Conservation (phyloP, 2,329 filamentous ascomycete genomes). For the Aspergillus floridensis region DNA sequence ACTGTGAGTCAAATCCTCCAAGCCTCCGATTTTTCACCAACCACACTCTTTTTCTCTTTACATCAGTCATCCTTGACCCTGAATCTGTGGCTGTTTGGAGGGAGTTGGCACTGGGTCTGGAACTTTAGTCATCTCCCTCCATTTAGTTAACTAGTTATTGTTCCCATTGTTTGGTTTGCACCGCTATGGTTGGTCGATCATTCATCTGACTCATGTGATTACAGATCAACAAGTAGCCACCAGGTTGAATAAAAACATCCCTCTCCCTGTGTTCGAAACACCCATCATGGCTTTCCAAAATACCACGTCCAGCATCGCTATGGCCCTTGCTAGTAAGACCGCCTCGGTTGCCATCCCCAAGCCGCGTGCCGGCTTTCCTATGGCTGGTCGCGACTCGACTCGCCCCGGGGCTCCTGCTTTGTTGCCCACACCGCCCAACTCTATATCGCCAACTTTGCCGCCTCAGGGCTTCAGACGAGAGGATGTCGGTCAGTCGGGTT, state of each 20-base stretch:
- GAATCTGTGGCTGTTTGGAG: neutral
- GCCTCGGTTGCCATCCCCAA: slow-evolving; percentile 51
- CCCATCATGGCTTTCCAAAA: slow-evolving; percentile 45
- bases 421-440: slow-evolving; percentile 90
- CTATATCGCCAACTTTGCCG: slow-evolving; percentile 82
- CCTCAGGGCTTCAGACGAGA: slow-evolving; percentile 75
- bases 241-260: neutral
- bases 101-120: neutral
- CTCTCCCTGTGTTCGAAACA: slow-evolving; percentile 1
- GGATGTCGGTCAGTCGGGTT: slow-evolving; percentile 37
- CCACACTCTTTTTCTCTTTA: slow-evolving; percentile 3
- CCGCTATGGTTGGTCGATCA: slow-evolving; percentile 13
- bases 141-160: too few species aligned
- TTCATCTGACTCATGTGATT: slow-evolving; percentile 25
- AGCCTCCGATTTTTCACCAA: neutral
- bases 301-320: slow-evolving; percentile 46
- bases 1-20: slow-evolving; percentile 15
- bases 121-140: slow-evolving; percentile 10
- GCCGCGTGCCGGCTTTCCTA: slow-evolving; percentile 36
- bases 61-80: neutral
- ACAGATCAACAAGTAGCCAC: slow-evolving; percentile 8
- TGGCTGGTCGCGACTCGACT: slow-evolving; percentile 31
- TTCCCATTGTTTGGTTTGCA: slow-evolving; percentile 6
- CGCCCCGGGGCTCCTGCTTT: slow-evolving; percentile 35
- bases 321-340: slow-evolving; percentile 51